Conservation (phyloP, 768 basidiomycete genomes). For the Albatrellus ellisii region DNA sequence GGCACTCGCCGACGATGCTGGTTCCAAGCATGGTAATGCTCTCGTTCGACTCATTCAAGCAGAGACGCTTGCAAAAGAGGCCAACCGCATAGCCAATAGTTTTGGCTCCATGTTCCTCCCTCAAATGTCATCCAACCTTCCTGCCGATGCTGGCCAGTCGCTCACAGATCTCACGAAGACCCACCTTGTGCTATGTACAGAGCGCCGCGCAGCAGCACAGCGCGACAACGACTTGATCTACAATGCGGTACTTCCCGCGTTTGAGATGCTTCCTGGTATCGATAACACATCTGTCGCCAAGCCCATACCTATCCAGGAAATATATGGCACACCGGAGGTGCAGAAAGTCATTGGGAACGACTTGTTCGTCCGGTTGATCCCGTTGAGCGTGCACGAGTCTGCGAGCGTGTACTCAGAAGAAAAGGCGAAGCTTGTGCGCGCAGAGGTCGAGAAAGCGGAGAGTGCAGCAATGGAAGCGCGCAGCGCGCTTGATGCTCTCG, state of each 20-base stretch:
- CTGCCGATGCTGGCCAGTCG: constrained; percentile 71
- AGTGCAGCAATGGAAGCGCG: constrained; percentile 67
- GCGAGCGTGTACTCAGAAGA: constrained; percentile 97
- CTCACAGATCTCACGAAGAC: constrained; percentile 76
- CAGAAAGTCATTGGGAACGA: constrained; percentile 92
- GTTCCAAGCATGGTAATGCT: constrained; percentile 76
- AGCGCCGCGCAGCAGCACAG: constrained; percentile 60
- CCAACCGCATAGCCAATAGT: constrained; percentile 48
- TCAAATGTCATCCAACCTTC: constrained; percentile 67
- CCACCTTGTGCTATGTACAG: constrained; percentile 64
- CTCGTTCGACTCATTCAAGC: constrained; percentile 70
- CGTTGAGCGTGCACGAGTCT: constrained; percentile 89
- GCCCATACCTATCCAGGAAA: constrained; percentile 86
- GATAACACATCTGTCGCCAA: constrained; percentile 78
- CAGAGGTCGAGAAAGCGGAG: constrained; percentile 81
- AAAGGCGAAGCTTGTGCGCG: constrained; percentile 88
- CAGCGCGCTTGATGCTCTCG: constrained; percentile 71
- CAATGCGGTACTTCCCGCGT: constrained; percentile 74
- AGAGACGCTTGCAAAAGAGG: constrained; percentile 75
- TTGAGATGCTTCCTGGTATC: constrained; percentile 65
- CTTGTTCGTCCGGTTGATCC: constrained; percentile 77
- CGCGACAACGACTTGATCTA: constrained; percentile 97
- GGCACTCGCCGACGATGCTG: constrained; percentile 59
- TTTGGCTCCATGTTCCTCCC: constrained; percentile 64
- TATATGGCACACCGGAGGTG: constrained; percentile 82